phyloP scores from a whole-genome alignment of 148 eudicot species.

The Rhododendron ferrugineum region DNA sequence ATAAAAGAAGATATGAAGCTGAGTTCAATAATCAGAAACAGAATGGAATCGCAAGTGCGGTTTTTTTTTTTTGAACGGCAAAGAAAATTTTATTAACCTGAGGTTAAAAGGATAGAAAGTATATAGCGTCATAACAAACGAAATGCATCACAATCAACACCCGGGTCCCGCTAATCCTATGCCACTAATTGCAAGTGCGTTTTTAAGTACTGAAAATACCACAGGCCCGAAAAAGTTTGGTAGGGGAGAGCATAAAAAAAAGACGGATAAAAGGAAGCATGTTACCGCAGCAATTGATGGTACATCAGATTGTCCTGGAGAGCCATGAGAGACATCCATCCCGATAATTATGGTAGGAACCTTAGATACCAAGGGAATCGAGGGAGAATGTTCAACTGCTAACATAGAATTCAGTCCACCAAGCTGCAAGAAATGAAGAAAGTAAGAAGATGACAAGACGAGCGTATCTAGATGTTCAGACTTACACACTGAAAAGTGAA shows the following conservation, averaged over 20 bases:
- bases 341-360: slow-evolving; percentile 68
- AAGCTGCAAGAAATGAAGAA: slow-evolving; percentile 35
- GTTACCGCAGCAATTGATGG: slow-evolving; percentile 88
- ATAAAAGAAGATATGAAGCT: not conserved
- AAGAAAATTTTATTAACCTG: no score
- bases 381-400: slow-evolving; percentile 45
- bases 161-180: no score
- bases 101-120: no score
- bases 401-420: slow-evolving; percentile 72
- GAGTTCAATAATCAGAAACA: not conserved
- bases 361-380: slow-evolving; percentile 63
- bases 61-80: no score
- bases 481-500: not conserved
- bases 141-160: no score
- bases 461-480: not conserved
- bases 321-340: slow-evolving; percentile 76
- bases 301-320: slow-evolving; percentile 68
- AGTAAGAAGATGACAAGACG: not conserved
- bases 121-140: no score
- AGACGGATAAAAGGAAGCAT: not conserved
- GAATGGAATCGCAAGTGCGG: not conserved
- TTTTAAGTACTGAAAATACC: not conserved
- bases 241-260: not conserved
- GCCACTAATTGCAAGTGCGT: not conserved
- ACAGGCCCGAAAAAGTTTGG: not conserved